Base-by-base conservation (phyloP, 2,329 filamentous ascomycete genomes). In the Thermothelomyces thermophilus region DNA sequence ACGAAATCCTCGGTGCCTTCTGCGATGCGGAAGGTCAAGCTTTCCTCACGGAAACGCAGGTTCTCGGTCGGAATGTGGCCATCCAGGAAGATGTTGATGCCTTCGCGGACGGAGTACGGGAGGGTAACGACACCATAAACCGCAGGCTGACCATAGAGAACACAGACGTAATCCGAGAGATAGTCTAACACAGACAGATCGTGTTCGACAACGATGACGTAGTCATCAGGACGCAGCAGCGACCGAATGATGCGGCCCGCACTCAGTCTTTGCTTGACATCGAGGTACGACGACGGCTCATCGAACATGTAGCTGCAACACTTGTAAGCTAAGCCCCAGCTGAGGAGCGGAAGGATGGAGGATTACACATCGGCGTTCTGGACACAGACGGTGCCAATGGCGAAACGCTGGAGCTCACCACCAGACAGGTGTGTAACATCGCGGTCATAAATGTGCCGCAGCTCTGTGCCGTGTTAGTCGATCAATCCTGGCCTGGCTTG, bases 181-280 rank as follows among this genome's bases (percentile, higher is more conserved):
- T 98, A 98, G 70, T 98, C 94, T 40, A 98, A 80, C 39, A 98
- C 90, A 41, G 91, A 95, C 77, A 98, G 76, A 81, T 98, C 93
- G 82, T 98, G 93, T 79, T 98, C 93, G 62, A 98, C 93, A 56
- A 96, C 91, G 62, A 98, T 97, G 64, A 98, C 87, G 66, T 97
- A 98, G 73, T 95, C 88, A 62, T 96, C 81, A 41, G 89, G 82
- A 41, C 87, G 81, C 48, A 96, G 80, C 43, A 98, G 82, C 56
- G 88, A 90, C 59, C 93, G 90, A 63, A 98, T 97, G 61, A 95
- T 87, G 61, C 86, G 82, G 62, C 89, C 91, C 56, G 94, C 93
- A 60, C 86, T 87, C 60, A 98, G 76, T 84, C 93, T 87, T 73
- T 98, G 93, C 80, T 97, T 97, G 66, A 98, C 93, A 86, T 98